These are phyloP conservation scores for Solanum pinnatisectum DNA, from an alignment of 257 asterid species.

Conservation along the genomic window DNA sequence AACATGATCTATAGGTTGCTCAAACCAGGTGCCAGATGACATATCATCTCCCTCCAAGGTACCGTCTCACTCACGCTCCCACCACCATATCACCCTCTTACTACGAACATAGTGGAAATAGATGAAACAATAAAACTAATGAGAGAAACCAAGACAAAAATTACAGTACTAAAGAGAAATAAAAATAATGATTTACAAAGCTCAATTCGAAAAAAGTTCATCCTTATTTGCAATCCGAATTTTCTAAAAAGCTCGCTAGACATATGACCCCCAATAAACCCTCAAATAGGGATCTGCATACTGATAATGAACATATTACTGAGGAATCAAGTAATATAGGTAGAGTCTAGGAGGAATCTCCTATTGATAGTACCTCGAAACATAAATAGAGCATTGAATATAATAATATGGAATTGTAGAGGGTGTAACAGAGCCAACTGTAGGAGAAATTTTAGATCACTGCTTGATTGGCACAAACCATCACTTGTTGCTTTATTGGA, in stretches of 20 bases:
- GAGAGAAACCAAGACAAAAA: not conserved
- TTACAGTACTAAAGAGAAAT: not conserved
- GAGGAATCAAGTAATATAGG: no score
- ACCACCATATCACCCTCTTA: not conserved
- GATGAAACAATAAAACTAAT: not conserved
- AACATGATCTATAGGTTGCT: not conserved
- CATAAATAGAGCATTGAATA: no score
- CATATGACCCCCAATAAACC: not conserved
- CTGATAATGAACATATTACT: no score
- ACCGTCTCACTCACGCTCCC: not conserved
- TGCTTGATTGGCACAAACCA: no score
- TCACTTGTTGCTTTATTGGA: no score
- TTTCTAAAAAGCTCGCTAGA: no score
- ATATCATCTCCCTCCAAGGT: not conserved
- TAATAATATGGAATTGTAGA: no score
- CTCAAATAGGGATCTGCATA: not conserved
- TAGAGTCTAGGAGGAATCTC: no score
- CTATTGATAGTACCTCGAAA: no score
- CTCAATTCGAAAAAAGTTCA: no score
- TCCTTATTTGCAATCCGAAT: not conserved
- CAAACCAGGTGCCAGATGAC: not conserved
- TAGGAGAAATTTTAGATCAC: no score
- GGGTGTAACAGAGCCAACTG: no score
- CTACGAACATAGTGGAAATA: not conserved
- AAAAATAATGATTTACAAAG: not conserved